A percentile compares a stretch with the other conserved stretches of the same genome.
These are phyloP conservation scores for Capsicum baccatum DNA, from an alignment of 257 asterid species.

Conservation along the genomic window DNA sequence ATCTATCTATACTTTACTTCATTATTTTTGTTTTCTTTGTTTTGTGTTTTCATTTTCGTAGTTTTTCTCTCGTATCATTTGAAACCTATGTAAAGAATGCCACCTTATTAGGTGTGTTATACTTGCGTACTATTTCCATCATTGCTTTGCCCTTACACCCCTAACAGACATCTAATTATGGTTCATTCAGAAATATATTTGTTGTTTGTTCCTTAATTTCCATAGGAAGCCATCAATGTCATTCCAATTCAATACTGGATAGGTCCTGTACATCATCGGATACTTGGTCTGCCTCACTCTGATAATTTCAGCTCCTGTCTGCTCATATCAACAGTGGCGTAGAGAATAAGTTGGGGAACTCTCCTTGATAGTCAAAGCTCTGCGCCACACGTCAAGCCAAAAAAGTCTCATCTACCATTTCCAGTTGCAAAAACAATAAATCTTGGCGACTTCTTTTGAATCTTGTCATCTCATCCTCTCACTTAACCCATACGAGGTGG, in stretches of 20 bases:
- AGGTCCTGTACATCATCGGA: background rate
- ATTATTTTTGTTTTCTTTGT: too few species aligned
- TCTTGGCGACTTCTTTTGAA: background rate
- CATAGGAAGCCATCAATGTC: background rate
- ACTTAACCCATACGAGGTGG: background rate
- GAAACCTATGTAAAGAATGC: background rate
- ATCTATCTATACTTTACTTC: too few species aligned
- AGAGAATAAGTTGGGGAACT: background rate
- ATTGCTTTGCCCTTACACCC: background rate
- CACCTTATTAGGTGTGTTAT: background rate
- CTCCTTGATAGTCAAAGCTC: background rate
- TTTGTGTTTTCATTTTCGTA: too few species aligned
- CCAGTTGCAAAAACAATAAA: background rate
- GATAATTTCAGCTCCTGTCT: background rate
- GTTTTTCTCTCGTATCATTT: too few species aligned
- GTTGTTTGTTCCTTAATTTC: background rate
- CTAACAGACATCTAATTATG: background rate
- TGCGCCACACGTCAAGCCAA: background rate
- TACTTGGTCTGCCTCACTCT: background rate
- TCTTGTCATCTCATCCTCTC: background rate
- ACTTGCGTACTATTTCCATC: background rate
- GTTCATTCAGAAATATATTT: background rate
- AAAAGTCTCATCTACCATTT: background rate
- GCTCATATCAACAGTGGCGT: background rate
- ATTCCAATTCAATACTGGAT: background rate